Base-by-base conservation (phyloP, 805 yeast genomes). In the Citeromyces nyonsensis region DNA sequence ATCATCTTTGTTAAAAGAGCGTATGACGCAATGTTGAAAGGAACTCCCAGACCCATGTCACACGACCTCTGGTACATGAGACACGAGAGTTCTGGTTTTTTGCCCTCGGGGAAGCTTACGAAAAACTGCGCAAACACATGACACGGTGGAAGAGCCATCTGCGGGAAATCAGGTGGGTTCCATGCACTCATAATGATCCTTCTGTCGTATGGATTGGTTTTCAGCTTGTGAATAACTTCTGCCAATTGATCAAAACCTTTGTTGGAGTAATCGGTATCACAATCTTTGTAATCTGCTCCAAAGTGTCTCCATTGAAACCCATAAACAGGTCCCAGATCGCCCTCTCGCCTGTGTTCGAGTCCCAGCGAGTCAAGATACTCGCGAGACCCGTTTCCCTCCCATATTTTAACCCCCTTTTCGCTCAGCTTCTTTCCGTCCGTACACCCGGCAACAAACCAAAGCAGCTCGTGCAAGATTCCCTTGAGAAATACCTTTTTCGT, bases 251-350 rank as follows among this genome's bases (percentile, higher is more conserved):
- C 99, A 35, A 72, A 77, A 9, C 99, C 99, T 50, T 82, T 64
- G 4, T 85, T 88, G 0, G 78, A 49, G 48, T 91, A 91, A 48
- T 91, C 93, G 3, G 86, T 66, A 37, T 88, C 85, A 48, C 95
- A 83, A 34, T 84, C 85, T 24, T 48, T 61, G 51, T 91, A 91
- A 42, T 81, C 73, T 4, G 99, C 98, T 29, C 98, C 98, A 53
- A 91, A 91, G 55, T 91, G 98, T 46, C 99, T 73, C 99, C 99
- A 91, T 55, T 91, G 99, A 58, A 91, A 91, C 0, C 99, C 99
- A 51, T 91, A 91, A 3, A 91, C 96, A 2, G 99, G 98, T 1
- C 99, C 99, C 43, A 91, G 55, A 56, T 91, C 99, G 35, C 97
- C 97, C 44, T 73, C 95, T 37, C 85, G 63, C 49, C 95, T 73